Conservation (phyloP, 1,284 basidiomycete species). For the Cerrena zonata region DNA sequence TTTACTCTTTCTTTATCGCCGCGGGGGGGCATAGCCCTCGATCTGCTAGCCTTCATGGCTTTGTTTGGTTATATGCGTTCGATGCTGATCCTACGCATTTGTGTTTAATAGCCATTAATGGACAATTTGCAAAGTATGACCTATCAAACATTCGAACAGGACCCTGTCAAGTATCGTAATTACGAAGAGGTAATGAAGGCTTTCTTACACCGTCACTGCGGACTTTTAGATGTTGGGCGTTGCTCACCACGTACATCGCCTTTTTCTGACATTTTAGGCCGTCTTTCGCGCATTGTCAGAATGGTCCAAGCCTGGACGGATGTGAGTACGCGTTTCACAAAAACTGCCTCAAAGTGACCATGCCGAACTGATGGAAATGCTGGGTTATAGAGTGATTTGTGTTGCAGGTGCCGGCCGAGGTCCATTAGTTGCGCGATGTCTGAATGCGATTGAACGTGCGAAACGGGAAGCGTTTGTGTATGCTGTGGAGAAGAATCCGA, state of each 20-base stretch:
- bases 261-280: conserved; percentile 46
- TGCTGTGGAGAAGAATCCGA: conserved; percentile 95
- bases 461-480: conserved; percentile 67
- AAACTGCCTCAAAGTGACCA: conserved; percentile 1
- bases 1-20: too few relatives aligned
- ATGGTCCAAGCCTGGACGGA: conserved; percentile 48
- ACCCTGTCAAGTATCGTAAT: conserved; percentile 91
- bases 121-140: conserved; percentile 93
- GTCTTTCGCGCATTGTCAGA: conserved; percentile 79
- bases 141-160: conserved; percentile 96
- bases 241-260: too few relatives aligned
- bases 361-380: conserved; percentile 9
- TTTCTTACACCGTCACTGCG: neutral
- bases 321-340: conserved; percentile 39
- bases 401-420: conserved; percentile 95
- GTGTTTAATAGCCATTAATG: conserved; percentile 74
- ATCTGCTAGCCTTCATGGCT: neutral
- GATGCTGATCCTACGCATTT: neutral
- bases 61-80: neutral
- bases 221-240: conserved; percentile 7
- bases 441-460: conserved; percentile 74
- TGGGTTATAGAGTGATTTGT: conserved; percentile 63
- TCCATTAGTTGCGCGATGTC: conserved; percentile 82
- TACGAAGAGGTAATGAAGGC: conserved; percentile 94
- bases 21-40: too few relatives aligned